Conservation (phyloP, 768 basidiomycete species). For the Dacryopinax spathularia region DNA sequence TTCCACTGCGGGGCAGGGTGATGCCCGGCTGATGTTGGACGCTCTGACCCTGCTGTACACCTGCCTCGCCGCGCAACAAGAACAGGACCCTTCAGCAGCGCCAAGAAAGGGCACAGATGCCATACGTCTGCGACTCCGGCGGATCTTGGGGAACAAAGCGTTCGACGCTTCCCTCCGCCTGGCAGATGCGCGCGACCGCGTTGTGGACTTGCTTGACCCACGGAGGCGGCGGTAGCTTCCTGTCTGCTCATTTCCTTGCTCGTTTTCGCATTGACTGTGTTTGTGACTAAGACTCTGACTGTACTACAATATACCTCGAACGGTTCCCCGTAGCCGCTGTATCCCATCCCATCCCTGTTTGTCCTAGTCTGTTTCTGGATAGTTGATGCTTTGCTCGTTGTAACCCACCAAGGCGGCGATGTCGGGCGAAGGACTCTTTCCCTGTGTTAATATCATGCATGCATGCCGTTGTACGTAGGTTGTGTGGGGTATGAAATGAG, state of each 20-base stretch:
- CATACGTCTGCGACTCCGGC: not conserved
- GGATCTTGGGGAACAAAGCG: not conserved
- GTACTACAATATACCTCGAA: not conserved
- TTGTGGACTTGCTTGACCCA: not conserved
- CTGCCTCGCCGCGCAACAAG: not conserved
- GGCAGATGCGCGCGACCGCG: not conserved
- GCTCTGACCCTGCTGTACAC: not conserved
- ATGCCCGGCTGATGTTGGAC: not conserved
- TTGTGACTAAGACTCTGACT: not conserved
- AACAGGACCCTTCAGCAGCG: not conserved
- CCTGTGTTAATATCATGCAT: no score
- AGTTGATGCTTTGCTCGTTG: not conserved
- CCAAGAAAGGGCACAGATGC: not conserved
- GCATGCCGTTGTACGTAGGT: no score
- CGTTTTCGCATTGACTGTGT: not conserved
- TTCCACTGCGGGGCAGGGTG: not conserved
- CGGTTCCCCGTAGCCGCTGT: conserved; percentile 1
- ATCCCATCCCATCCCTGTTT: no score
- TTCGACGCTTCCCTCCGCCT: not conserved
- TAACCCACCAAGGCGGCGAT: not conserved
- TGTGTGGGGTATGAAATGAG: no score
- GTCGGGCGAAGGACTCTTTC: not conserved
- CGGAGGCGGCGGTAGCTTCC: not conserved
- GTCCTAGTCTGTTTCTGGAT: not conserved
- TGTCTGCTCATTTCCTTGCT: not conserved